Conservation (phyloP, 768 basidiomycete species). For the Russula compacta region DNA sequence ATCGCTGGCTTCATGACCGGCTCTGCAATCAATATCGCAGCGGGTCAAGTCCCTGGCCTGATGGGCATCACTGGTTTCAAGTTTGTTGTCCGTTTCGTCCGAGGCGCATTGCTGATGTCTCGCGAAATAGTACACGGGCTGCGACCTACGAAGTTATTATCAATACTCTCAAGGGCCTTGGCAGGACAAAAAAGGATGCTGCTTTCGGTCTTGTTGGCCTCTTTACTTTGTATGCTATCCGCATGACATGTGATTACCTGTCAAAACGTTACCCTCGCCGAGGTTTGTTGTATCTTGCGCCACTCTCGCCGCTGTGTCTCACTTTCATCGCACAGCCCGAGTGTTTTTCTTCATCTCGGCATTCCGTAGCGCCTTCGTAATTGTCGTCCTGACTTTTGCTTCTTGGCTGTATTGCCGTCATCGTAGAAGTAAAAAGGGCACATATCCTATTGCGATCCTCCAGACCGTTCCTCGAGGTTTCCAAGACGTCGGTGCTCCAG, state of each 20-base stretch:
- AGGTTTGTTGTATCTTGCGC: conserved; percentile 31
- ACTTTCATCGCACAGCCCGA: conserved; percentile 37
- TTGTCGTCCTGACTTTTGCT: conserved; percentile 78
- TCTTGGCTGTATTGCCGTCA: conserved; percentile 78
- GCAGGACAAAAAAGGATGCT: conserved; percentile 64
- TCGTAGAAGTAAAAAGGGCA: conserved; percentile 45
- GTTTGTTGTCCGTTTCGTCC: conserved; percentile 34
- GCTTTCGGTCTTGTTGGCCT: conserved; percentile 83
- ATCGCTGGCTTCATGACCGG: conserved; percentile 95
- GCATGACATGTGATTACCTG: conserved; percentile 42
- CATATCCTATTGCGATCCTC: conserved; percentile 79
- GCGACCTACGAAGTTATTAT: conserved; percentile 84
- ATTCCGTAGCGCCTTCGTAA: conserved; percentile 77
- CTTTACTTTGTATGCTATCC: conserved; percentile 58
- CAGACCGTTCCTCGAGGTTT: conserved; percentile 79
- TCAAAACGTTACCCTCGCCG: conserved; percentile 51
- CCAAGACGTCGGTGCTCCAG: conserved; percentile 44
- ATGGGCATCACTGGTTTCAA: conserved; percentile 83
- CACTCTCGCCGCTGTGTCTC: not conserved
- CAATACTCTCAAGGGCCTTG: conserved; percentile 81
- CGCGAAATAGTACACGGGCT: conserved; percentile 59
- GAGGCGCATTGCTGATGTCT: conserved; percentile 1
- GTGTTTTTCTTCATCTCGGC: conserved; percentile 72
- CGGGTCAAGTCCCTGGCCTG: conserved; percentile 81
- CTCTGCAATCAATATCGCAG: conserved; percentile 86